A percentile compares a stretch with the other conserved stretches of the same genome.
Evolutionary conservation across 2,329 filamentous ascomycete genomes (phyloP).

Genomic region (Aspergillus sp.): DNA sequence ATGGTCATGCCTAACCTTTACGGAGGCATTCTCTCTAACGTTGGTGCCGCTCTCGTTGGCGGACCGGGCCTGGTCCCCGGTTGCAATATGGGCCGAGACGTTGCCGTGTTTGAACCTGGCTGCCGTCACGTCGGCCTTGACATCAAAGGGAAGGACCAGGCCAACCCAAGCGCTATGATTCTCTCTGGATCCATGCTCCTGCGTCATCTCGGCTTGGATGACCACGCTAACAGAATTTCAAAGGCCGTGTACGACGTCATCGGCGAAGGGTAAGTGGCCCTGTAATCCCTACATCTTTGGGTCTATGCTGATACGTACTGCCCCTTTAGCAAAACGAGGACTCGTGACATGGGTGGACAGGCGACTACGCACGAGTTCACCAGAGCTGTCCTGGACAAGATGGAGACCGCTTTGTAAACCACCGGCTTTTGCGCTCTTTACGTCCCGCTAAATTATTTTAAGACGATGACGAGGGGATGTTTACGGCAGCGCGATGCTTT

Average conservation of each 20-base stretch:
- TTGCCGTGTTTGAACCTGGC: constrained; percentile 97
- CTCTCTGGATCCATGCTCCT: constrained; percentile 96
- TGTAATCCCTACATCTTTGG: not conserved
- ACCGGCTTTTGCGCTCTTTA: constrained; percentile 14
- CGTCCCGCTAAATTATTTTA: constrained; percentile 16
- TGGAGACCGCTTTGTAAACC: constrained; percentile 70
- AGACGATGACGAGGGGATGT: constrained; percentile 24
- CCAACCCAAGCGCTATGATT: constrained; percentile 94
- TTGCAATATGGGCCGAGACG: constrained; percentile 99
- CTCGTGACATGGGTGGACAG: constrained; percentile 92
- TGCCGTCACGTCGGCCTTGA: constrained; percentile 99
- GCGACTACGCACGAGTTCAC: constrained; percentile 94
- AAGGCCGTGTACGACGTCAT: constrained; percentile 77
- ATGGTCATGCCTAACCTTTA: constrained; percentile 99
- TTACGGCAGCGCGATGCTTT: constrained; percentile 14
- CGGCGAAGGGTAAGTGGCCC: constrained; percentile 72
- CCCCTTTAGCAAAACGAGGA: constrained; percentile 70
- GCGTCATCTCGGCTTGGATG: constrained; percentile 92
- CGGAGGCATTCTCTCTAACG: constrained; percentile 98
- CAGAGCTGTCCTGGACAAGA: constrained; percentile 87
- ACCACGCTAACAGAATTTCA: constrained; percentile 97
- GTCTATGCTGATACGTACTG: constrained; percentile 41
- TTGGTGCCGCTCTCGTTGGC: constrained; percentile 93
- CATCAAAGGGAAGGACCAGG: constrained; percentile 99
- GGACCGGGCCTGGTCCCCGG: constrained; percentile 96